phyloP scores from a whole-genome alignment of 1,284 basidiomycete genomes.

The Tylopilus sp. region DNA sequence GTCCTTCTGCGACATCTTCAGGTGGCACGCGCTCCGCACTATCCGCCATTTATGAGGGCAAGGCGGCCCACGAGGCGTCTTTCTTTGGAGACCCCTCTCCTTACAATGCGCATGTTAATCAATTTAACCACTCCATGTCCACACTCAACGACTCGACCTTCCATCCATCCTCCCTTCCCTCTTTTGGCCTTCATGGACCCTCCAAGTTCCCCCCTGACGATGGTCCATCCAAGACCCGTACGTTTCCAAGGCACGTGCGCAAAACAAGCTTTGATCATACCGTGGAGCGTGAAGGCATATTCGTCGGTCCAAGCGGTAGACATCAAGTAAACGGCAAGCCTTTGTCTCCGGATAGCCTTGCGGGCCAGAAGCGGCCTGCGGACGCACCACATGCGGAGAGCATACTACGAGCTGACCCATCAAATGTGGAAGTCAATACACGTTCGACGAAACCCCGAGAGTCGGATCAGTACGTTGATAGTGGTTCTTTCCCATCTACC shows the following conservation, averaged over 20 bases:
- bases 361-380: conserved; percentile 76
- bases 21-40: conserved; percentile 50
- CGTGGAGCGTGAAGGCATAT: conserved; percentile 69
- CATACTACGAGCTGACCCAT: conserved; percentile 75
- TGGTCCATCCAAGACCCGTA: conserved; percentile 53
- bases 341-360: conserved; percentile 62
- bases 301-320: conserved; percentile 63
- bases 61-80: conserved; percentile 44
- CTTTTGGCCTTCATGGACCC: conserved; percentile 65
- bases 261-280: conserved; percentile 95
- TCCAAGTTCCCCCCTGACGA: conserved; percentile 51
- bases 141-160: conserved; percentile 58
- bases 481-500: conserved; percentile 70
- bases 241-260: conserved; percentile 81
- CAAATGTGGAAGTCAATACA: conserved; percentile 56
- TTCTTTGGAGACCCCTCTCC: conserved; percentile 43
- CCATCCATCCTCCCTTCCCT: conserved; percentile 72
- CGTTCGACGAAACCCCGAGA: conserved; percentile 39
- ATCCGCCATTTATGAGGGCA: conserved; percentile 64
- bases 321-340: conserved; percentile 82
- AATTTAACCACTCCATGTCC: conserved; percentile 52
- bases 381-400: conserved; percentile 77
- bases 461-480: conserved; percentile 48
- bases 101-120: conserved; percentile 49
- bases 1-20: conserved; percentile 56